phyloP scores from a whole-genome alignment of 768 basidiomycete genomes.

The Leucosporidium scottii region DNA sequence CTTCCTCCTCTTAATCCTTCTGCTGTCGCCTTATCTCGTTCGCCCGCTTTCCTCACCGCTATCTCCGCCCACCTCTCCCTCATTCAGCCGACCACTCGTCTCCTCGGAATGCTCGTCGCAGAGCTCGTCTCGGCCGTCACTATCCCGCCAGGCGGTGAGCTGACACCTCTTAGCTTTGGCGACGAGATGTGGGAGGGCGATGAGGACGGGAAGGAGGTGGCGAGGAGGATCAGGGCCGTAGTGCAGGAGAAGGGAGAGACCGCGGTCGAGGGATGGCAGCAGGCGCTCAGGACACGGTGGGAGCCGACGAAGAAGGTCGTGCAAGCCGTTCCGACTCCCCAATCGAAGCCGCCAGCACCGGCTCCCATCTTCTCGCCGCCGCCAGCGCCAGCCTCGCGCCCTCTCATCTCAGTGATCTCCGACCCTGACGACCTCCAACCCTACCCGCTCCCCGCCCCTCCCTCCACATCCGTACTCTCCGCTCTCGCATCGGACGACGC shows the following conservation, averaged over 20 bases:
- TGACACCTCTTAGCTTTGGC: slow-evolving; percentile 67
- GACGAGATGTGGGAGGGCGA: slow-evolving; percentile 67
- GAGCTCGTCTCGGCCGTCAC: slow-evolving; percentile 52
- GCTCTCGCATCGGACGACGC: slow-evolving; percentile 75
- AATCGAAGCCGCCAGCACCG: neutral
- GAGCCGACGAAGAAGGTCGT: too few relatives aligned
- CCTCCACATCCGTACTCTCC: slow-evolving; percentile 41
- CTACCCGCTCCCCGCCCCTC: slow-evolving; percentile 26
- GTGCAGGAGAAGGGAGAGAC: slow-evolving; percentile 32
- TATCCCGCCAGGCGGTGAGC: slow-evolving; percentile 42
- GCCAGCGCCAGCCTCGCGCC: slow-evolving; percentile 6
- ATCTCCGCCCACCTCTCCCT: slow-evolving; percentile 72
- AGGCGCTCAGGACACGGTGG: neutral
- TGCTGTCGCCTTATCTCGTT: slow-evolving; percentile 39
- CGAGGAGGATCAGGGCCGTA: slow-evolving; percentile 52
- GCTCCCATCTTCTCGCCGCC: neutral
- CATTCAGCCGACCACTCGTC: slow-evolving; percentile 64
- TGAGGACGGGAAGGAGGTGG: slow-evolving; percentile 60
- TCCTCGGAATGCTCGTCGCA: slow-evolving; percentile 86
- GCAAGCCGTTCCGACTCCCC: too few relatives aligned
- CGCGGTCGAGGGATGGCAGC: slow-evolving; percentile 25
- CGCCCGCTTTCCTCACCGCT: slow-evolving; percentile 55
- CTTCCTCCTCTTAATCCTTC: slow-evolving; percentile 52
- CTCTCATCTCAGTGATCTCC: slow-evolving; percentile 52
- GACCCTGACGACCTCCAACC: slow-evolving; percentile 32